These are phyloP conservation scores for Kuraishia piskuri DNA, from an alignment of 805 yeast species.

Conservation along the genomic window DNA sequence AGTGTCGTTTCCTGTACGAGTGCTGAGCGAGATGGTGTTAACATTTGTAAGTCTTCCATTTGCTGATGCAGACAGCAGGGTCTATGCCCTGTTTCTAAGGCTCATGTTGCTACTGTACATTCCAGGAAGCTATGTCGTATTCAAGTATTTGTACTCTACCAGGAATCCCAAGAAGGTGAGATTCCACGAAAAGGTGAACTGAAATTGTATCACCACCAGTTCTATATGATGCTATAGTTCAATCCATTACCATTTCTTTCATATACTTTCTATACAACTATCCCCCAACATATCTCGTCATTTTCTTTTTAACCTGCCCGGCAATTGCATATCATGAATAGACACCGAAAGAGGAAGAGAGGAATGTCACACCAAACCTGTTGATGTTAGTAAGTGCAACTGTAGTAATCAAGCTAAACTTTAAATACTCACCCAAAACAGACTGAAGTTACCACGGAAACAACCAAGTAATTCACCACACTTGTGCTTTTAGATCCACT, in stretches of 20 bases:
- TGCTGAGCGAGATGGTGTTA: constrained; percentile 12
- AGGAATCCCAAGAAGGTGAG: constrained; percentile 1
- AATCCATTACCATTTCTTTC: background rate
- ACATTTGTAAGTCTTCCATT: constrained; percentile 13
- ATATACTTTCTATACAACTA: background rate
- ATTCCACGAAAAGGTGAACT: background rate
- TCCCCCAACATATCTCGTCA: no score
- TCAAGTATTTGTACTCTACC: constrained; percentile 11
- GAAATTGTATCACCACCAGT: background rate
- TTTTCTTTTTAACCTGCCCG: no score
- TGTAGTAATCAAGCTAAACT: no score
- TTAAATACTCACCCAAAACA: constrained; percentile 1
- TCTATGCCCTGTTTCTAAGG: constrained; percentile 7
- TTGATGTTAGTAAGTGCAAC: constrained; percentile 11
- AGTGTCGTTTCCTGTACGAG: constrained; percentile 14
- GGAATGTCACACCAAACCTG: constrained; percentile 18
- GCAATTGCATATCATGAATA: constrained; percentile 12
- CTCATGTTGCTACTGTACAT: constrained; percentile 10
- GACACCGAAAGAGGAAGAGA: constrained; percentile 23
- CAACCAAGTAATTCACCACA: background rate
- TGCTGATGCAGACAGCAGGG: constrained; percentile 4
- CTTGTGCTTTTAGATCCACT: background rate
- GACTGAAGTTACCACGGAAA: background rate
- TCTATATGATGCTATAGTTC: background rate
- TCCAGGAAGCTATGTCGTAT: constrained; percentile 15